These are phyloP conservation scores for Penicillium sp. DNA, from an alignment of 2,329 filamentous ascomycete species.

Conservation along the genomic window DNA sequence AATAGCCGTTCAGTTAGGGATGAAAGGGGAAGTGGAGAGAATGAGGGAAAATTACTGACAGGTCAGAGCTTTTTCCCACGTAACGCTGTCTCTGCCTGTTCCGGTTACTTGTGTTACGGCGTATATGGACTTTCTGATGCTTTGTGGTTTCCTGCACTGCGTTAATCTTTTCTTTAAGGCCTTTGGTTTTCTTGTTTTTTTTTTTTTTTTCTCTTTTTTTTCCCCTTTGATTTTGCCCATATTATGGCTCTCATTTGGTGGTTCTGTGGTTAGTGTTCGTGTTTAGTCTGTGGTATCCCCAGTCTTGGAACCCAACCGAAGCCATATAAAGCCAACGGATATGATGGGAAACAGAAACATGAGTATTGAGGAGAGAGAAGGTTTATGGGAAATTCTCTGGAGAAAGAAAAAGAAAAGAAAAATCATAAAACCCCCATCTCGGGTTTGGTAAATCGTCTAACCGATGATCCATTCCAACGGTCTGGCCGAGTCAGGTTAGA, in stretches of 20 bases:
- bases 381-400: neutral
- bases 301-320: slow-evolving; percentile 14
- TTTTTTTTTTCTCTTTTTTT: neutral
- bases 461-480: slow-evolving; percentile 29
- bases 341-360: neutral
- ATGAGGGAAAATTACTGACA: slow-evolving; percentile 23
- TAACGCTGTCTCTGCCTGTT: neutral
- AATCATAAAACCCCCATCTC: slow-evolving; percentile 1
- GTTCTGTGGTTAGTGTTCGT: neutral
- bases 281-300: slow-evolving; percentile 10
- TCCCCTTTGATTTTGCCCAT: neutral
- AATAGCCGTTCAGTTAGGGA: slow-evolving; percentile 22
- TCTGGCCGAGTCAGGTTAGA: slow-evolving; percentile 29
- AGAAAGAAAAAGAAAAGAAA: slow-evolving; percentile 3
- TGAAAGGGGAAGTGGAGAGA: slow-evolving; percentile 28
- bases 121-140: neutral
- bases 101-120: neutral
- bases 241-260: neutral
- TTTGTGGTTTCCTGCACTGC: neutral
- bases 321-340: slow-evolving; percentile 3
- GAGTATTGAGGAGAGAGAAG: neutral
- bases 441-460: slow-evolving; percentile 8
- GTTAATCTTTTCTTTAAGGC: neutral
- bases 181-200: neutral
- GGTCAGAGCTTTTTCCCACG: slow-evolving; percentile 3